Evolutionary conservation across 305 asterid species (phyloP).

Genomic region (Lippia alba): DNA sequence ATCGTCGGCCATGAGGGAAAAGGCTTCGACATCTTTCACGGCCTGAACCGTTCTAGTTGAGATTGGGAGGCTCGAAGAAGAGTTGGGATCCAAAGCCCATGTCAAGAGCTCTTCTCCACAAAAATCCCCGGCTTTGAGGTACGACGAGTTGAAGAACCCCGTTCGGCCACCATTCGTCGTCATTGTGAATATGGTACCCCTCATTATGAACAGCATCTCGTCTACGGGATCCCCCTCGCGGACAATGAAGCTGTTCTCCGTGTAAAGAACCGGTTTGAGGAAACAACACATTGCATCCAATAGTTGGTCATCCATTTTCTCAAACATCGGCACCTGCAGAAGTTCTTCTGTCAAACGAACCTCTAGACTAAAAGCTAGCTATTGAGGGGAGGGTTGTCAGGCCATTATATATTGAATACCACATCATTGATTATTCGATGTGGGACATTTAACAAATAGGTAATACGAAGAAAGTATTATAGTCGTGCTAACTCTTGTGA

Average conservation of each 20-base stretch:
- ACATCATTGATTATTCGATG: no score
- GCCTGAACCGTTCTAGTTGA: slow-evolving; percentile 76
- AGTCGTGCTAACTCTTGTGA: slow-evolving; percentile 51
- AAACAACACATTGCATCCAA: slow-evolving; percentile 60
- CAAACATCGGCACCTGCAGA: slow-evolving; percentile 61
- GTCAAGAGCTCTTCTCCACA: slow-evolving; percentile 76
- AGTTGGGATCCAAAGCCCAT: slow-evolving; percentile 79
- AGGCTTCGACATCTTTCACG: slow-evolving; percentile 67
- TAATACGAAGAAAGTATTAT: background rate
- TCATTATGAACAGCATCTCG: slow-evolving; percentile 72
- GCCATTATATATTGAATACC: no score
- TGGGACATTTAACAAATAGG: no score
- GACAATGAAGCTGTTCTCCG: slow-evolving; percentile 52
- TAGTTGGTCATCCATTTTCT: slow-evolving; percentile 64
- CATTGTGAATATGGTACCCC: slow-evolving; percentile 52
- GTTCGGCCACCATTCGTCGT: slow-evolving; percentile 74
- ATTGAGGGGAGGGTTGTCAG: background rate
- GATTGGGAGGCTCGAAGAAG: slow-evolving; percentile 59
- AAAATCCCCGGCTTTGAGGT: slow-evolving; percentile 59
- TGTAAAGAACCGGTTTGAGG: slow-evolving; percentile 58
- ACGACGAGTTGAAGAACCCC: slow-evolving; percentile 59
- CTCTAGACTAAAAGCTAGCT: no score
- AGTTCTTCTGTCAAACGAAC: no score
- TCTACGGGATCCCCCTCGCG: slow-evolving; percentile 75
- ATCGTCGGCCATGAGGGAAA: slow-evolving; percentile 62